Base-by-base conservation (phyloP, 495 filamentous ascomycete species). In the Podospora conica region DNA sequence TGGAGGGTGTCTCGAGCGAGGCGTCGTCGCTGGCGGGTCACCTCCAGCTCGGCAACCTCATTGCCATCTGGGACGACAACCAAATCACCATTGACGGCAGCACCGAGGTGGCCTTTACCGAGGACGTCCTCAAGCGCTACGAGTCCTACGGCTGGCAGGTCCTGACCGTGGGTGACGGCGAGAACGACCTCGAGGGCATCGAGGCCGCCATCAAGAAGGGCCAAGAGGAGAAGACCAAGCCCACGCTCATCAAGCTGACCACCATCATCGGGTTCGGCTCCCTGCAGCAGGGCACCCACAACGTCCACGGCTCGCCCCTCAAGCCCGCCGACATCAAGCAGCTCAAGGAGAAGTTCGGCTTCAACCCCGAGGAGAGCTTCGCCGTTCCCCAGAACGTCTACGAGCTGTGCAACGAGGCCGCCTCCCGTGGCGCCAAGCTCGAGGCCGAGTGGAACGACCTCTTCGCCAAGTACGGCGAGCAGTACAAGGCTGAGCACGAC, bases 221-320 rank as follows among this genome's bases (percentile, higher is more conserved):
- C 74, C 86, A 94, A 84, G 83, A 88, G 64, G 91, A 96, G 80
- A 98, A 83, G 74, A 87, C 98, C 84, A 99, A 97, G 88, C 95
- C 95, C 64, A 89, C 95, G 59, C 82, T 98, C 71, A 98, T 99
- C 84, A 93, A 95, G 83, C 88, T 99, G 66, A 95, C 88, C 70
- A 99, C 95, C 73, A 99, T 91, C 77, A 99, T 99, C 75, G 95
- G 95, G 75, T 99, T 90, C 82, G 95, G 95, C 70, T 99, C 95
- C 71, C 87, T 91, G 83, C 85, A 94, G 61, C 86, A 94, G 81
- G 96, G 96, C 73, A 98, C 96, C 71, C 88, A 90, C 74, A 91
- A 91, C 76, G 95, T 99, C 65, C 95, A 99, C 85, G 95, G 95
- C 68, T 91, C 92, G 77, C 88, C 95, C 64, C 86, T 99, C 56